A percentile compares a stretch with the other conserved stretches of the same genome.
Evolutionary conservation across 164 flowering plant species (phyloP).

Genomic region (Macadamia integrifolia): DNA sequence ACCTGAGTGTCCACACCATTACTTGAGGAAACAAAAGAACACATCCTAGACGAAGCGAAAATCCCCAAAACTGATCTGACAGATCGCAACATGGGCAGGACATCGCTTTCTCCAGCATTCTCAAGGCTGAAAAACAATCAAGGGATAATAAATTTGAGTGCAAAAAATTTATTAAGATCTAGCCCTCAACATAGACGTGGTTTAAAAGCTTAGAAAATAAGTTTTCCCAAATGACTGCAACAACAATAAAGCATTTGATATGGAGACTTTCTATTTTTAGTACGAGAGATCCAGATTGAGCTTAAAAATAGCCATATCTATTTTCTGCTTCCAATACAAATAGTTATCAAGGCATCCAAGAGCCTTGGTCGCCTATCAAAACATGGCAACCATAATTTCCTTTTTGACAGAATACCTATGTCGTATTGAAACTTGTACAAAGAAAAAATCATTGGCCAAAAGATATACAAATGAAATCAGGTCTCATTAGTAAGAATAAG

Average conservation of each 20-base stretch:
- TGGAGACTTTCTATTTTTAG: background rate
- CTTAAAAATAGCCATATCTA: background rate
- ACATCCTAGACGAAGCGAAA: constrained; percentile 33
- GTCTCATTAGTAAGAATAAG: too few relatives aligned
- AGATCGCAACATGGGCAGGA: constrained; percentile 81
- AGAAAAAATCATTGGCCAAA: too few relatives aligned
- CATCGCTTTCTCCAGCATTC: constrained; percentile 84
- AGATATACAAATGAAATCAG: too few relatives aligned
- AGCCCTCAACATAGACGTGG: background rate
- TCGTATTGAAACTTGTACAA: too few relatives aligned
- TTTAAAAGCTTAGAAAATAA: background rate
- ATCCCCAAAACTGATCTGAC: constrained; percentile 54
- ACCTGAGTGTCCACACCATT: constrained; percentile 55
- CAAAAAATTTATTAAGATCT: background rate
- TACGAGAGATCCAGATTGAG: background rate
- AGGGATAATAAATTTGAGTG: background rate
- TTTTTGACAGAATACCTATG: too few relatives aligned
- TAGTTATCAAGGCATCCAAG: too few relatives aligned
- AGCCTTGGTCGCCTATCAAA: too few relatives aligned
- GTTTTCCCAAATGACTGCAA: background rate
- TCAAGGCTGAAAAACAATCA: constrained; percentile 63
- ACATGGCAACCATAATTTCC: too few relatives aligned
- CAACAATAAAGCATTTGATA: background rate
- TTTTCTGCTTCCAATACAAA: background rate
- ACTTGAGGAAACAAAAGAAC: constrained; percentile 32